These are phyloP conservation scores for Talaromyces marneffei DNA, from an alignment of 2,329 filamentous ascomycete genomes.

Conservation along the genomic window DNA sequence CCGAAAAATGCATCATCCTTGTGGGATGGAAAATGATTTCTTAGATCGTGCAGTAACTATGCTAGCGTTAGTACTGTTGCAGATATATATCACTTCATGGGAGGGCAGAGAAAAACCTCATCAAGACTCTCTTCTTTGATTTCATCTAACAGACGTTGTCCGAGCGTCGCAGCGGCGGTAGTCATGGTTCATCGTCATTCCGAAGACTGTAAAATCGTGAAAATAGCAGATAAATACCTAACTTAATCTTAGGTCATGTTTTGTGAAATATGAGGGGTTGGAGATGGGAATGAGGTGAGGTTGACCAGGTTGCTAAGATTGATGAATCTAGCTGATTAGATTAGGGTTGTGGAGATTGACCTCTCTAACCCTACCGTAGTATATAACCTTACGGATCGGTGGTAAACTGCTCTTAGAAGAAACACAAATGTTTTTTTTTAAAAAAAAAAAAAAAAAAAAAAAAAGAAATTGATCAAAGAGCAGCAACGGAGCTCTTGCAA, in stretches of 20 bases:
- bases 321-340: not conserved
- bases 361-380: too few relatives aligned
- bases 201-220: not conserved
- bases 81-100: too few relatives aligned
- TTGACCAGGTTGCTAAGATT: not conserved
- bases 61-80: not conserved
- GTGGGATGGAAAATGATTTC: constrained; percentile 22
- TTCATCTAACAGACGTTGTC: constrained; percentile 49
- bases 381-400: too few relatives aligned
- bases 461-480: not conserved
- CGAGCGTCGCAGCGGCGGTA: constrained; percentile 35
- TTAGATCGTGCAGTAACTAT: constrained; percentile 29
- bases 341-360: too few relatives aligned
- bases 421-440: too few relatives aligned
- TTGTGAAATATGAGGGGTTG: not conserved
- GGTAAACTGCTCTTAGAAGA: too few relatives aligned
- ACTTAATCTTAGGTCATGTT: not conserved
- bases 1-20: constrained; percentile 29
- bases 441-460: too few relatives aligned
- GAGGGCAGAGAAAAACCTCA: constrained; percentile 39
- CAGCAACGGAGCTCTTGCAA: constrained; percentile 3
- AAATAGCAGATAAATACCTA: not conserved
- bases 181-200: constrained; percentile 9
- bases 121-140: constrained; percentile 46
- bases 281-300: not conserved